A percentile compares a stretch with the other conserved stretches of the same genome.
These are phyloP conservation scores for Potentilla sterilis DNA, from an alignment of 306 rosid genomes.

Conservation along the genomic window DNA sequence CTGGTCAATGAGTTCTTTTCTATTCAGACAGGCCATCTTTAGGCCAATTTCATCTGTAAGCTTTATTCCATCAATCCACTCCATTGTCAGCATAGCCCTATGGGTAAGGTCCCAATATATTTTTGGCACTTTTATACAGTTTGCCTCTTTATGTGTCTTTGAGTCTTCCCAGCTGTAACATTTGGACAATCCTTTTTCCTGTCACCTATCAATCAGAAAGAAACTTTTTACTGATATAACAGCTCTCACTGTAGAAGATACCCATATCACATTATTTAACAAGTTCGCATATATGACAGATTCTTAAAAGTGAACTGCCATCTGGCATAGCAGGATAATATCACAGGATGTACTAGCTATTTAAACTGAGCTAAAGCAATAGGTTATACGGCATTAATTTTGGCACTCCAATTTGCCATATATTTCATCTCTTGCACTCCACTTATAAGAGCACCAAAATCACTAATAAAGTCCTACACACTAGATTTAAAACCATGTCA, in stretches of 20 bases:
- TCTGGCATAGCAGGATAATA: background rate
- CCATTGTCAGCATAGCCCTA: conserved; percentile 87
- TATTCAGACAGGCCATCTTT: conserved; percentile 63
- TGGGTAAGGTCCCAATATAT: conserved; percentile 80
- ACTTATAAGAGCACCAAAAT: background rate
- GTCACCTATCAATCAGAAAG: conserved; percentile 33
- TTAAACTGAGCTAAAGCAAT: conserved; percentile 2
- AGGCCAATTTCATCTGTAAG: conserved; percentile 76
- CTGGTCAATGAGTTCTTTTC: conserved; percentile 87
- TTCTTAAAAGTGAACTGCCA: background rate
- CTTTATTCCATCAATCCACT: conserved; percentile 95
- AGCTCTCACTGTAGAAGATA: background rate
- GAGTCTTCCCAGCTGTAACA: conserved; percentile 32
- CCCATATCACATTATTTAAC: background rate
- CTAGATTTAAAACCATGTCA: background rate
- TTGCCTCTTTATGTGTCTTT: conserved; percentile 28
- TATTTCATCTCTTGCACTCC: background rate
- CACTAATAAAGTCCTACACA: background rate
- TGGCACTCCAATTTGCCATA: background rate
- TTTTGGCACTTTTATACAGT: conserved; percentile 76
- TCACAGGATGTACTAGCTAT: background rate
- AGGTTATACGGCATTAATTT: background rate
- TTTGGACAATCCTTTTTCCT: conserved; percentile 30
- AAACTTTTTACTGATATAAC: background rate
- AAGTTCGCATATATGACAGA: background rate